Conservation (phyloP, 371 early-diverging fungal genomes). For the Apophysomyces trapeziformis region DNA sequence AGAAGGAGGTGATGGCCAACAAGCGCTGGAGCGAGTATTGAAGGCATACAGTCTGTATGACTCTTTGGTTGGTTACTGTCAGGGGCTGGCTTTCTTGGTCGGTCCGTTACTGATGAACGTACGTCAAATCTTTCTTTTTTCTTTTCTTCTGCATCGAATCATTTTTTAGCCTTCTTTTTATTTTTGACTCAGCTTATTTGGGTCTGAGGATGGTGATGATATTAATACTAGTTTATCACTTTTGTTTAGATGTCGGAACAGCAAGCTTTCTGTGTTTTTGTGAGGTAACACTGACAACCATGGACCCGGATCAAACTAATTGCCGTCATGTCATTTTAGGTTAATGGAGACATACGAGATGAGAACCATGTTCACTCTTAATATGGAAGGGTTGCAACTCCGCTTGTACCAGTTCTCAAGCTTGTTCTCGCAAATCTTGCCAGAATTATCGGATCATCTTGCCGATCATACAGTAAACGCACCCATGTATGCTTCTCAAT, state of each 20-base stretch:
- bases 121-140: slow-evolving; percentile 30
- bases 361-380: slow-evolving; percentile 73
- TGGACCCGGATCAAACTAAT: no score
- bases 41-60: slow-evolving; percentile 94
- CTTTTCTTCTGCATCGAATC: slow-evolving; percentile 1
- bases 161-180: no score
- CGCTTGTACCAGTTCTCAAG: slow-evolving; percentile 82
- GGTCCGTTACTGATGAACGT: slow-evolving; percentile 93
- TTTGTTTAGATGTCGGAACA: slow-evolving; percentile 79
- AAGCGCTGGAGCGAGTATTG: slow-evolving; percentile 78
- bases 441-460: slow-evolving; percentile 74
- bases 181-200: not conserved
- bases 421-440: slow-evolving; percentile 77
- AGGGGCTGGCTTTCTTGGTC: slow-evolving; percentile 94
- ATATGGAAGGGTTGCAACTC: slow-evolving; percentile 83
- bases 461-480: slow-evolving; percentile 70
- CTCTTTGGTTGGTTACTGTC: slow-evolving; percentile 93
- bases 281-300: slow-evolving; percentile 37
- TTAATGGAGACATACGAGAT: slow-evolving; percentile 89
- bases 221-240: no score
- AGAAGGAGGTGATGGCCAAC: slow-evolving; percentile 86
- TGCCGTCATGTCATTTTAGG: slow-evolving; percentile 19
- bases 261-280: slow-evolving; percentile 88
- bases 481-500: slow-evolving; percentile 88
- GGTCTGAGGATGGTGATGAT: no score